phyloP scores from a whole-genome alignment of 768 basidiomycete genomes.

The Cystofilobasidium capitatum region DNA sequence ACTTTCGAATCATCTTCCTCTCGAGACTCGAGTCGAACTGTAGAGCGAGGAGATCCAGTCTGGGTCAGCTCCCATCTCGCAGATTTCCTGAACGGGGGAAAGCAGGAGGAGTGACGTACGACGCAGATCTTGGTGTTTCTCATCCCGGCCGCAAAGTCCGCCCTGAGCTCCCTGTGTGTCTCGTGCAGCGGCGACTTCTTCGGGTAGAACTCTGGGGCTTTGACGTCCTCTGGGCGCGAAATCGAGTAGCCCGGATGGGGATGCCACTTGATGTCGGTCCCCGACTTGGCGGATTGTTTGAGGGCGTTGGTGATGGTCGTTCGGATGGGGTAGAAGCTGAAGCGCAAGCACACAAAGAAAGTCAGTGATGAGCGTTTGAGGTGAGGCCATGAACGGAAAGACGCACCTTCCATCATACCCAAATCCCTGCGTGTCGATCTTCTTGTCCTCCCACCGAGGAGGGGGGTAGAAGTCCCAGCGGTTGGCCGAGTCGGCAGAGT shows the following conservation, averaged over 20 bases:
- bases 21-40: slow-evolving; percentile 25
- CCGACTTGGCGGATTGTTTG: neutral
- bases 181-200: neutral
- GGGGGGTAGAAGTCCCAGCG: slow-evolving; percentile 23
- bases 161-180: slow-evolving; percentile 2
- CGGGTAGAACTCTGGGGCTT: slow-evolving; percentile 12
- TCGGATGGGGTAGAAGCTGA: slow-evolving; percentile 24
- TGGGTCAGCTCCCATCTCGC: neutral
- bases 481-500: slow-evolving; percentile 23
- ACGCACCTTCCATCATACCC: slow-evolving; percentile 9
- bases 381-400: neutral
- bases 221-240: neutral
- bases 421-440: slow-evolving; percentile 15
- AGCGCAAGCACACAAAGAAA: neutral
- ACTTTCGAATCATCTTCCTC: slow-evolving; percentile 25
- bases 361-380: neutral
- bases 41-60: neutral
- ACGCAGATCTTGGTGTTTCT: slow-evolving; percentile 23
- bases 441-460: slow-evolving; percentile 9
- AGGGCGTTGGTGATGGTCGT: slow-evolving; percentile 21
- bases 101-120: slow-evolving; percentile 10
- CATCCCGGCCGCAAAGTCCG: slow-evolving; percentile 14
- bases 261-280: slow-evolving; percentile 10
- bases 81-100: too few species aligned
- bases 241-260: slow-evolving; percentile 12